Base-by-base conservation (phyloP, 2,329 filamentous ascomycete species). In the Raffaelea ambrosiae region DNA sequence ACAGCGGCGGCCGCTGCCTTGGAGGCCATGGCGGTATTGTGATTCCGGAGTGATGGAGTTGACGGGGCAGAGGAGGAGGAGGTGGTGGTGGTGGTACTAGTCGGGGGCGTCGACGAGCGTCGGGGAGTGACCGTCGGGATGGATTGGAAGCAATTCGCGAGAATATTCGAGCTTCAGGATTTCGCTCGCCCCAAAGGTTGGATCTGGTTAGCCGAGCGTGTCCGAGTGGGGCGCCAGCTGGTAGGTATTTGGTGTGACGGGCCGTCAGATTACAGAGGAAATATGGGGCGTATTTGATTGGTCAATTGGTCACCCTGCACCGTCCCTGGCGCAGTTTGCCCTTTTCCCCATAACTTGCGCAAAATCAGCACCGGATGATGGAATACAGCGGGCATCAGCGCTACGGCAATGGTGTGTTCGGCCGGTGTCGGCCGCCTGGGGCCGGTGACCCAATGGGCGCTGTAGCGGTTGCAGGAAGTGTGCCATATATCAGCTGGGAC, bases 21-120 rank as follows among this genome's bases (percentile, higher is more conserved):
- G 57, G 77, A 76, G 58, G 76, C 78, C 80, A 83, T 83, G 53
- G 20, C n/a, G n/a, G n/a, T n/a, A n/a, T n/a, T n/a, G n/a, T n/a
- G n/a, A n/a, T 41, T 20, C 8, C 26, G 9, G 26, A 13, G 2
- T 18, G 23, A n/a, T 36, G 35, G 14, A 14, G 3, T 58, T 72
- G 66, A 60, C 64, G 59, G n/a, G 14, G 22, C 3, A 20, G 10
- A 26, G 41, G 18, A n/a, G 29, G 26, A 11, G 11, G 21, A 16
- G 19, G 13, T 40, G 8, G 40, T 40, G 33, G 31, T 9, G 31
- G 9, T 33, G 31, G n/a, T n/a, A n/a, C n/a, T n/a, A n/a, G n/a
- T n/a, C n/a, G n/a, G n/a, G n/a, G n/a, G n/a, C n/a, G n/a, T n/a
- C n/a, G n/a, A n/a, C n/a, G n/a, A n/a, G n/a, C n/a, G n/a, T n/a